Conservation (phyloP, 2,329 filamentous ascomycete species). For the Pseudohalonectria lignicola region DNA sequence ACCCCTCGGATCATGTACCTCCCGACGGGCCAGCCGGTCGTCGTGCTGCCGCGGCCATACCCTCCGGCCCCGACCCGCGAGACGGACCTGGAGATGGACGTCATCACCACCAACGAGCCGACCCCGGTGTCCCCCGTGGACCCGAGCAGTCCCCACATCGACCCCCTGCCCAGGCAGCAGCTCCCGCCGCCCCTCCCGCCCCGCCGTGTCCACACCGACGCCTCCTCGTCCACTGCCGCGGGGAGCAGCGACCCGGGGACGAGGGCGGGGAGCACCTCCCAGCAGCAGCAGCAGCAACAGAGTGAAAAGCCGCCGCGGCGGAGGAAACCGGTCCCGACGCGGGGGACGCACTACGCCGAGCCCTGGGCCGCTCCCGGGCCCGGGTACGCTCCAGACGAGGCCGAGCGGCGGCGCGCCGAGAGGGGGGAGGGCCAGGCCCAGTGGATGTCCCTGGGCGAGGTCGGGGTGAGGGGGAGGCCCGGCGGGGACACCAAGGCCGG, state of each 20-base stretch:
- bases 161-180: too few species aligned
- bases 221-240: neutral
- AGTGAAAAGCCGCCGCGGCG: slow-evolving; percentile 1
- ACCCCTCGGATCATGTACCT: slow-evolving; percentile 12
- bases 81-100: neutral
- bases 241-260: neutral
- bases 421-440: slow-evolving; percentile 14
- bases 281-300: neutral
- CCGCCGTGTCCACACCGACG: neutral
- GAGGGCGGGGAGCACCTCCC: neutral
- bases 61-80: slow-evolving; percentile 7
- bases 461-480: neutral
- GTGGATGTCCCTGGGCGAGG: slow-evolving; percentile 4
- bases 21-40: slow-evolving; percentile 10
- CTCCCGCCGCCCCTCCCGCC: too few species aligned
- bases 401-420: slow-evolving; percentile 10
- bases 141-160: neutral
- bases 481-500: too few species aligned
- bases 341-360: slow-evolving; percentile 1
- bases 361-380: slow-evolving; percentile 7
- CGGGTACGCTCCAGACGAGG: slow-evolving; percentile 10
- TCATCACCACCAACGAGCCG: neutral
- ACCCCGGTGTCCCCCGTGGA: neutral
- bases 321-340: slow-evolving; percentile 3
- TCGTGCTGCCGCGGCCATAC: slow-evolving; percentile 7